Evolutionary conservation across 257 asterid species (phyloP).

Genomic region (Fraxinus pennsylvanica): DNA sequence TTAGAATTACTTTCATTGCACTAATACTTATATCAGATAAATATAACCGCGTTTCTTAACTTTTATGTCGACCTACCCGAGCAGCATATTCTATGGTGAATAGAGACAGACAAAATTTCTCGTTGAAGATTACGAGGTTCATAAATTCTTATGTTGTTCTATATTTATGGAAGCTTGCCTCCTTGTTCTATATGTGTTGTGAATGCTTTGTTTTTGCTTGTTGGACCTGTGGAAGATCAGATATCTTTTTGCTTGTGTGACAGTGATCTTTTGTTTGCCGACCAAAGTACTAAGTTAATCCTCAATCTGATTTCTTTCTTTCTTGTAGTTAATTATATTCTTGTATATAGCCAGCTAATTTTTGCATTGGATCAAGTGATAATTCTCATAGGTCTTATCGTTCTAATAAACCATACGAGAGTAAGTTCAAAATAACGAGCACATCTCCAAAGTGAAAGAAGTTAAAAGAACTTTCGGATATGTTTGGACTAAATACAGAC

Average conservation of each 20-base stretch:
- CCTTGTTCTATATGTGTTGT: too few species aligned
- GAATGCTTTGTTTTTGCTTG: too few species aligned
- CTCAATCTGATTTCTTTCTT: neutral
- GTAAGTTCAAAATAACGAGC: neutral
- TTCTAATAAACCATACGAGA: neutral
- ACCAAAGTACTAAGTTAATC: neutral
- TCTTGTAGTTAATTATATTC: neutral
- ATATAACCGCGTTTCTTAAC: neutral
- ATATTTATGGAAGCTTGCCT: conserved; percentile 14
- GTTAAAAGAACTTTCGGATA: too few species aligned
- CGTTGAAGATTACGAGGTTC: conserved; percentile 20
- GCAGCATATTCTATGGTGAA: conserved; percentile 5
- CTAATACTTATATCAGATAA: neutral
- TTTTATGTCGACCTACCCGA: neutral
- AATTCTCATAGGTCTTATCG: neutral
- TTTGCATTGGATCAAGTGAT: neutral
- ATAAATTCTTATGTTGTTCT: conserved; percentile 6
- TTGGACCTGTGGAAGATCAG: too few species aligned
- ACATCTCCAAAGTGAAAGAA: too few species aligned
- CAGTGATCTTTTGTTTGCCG: neutral
- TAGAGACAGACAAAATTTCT: neutral
- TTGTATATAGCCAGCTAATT: neutral
- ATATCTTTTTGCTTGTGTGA: neutral
- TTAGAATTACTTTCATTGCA: neutral
- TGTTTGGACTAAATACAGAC: too few species aligned